These are phyloP conservation scores for Alternaria triticina DNA, from an alignment of 2,329 filamentous ascomycete species.

Conservation along the genomic window DNA sequence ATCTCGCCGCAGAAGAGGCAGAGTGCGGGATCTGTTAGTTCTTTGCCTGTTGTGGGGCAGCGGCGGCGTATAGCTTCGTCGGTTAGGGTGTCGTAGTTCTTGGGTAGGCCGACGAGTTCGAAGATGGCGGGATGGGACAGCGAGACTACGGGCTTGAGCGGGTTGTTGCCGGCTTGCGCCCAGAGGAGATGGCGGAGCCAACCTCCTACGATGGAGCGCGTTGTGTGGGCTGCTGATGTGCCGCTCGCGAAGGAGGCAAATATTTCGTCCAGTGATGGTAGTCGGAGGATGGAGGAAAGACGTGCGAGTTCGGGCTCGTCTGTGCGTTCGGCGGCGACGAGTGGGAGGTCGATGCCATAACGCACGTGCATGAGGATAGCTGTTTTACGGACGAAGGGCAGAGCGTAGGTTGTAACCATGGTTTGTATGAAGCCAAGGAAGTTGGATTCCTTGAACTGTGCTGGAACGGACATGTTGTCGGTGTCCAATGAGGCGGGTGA, in stretches of 20 bases:
- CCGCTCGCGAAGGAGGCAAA: constrained; percentile 63
- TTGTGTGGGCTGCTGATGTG: constrained; percentile 38
- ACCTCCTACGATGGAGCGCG: constrained; percentile 62
- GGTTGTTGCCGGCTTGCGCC: constrained; percentile 48
- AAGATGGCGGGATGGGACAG: constrained; percentile 88
- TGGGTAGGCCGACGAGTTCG: constrained; percentile 89
- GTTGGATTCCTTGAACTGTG: constrained; percentile 34
- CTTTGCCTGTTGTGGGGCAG: constrained; percentile 90
- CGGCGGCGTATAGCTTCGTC: constrained; percentile 84
- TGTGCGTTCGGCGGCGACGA: constrained; percentile 59
- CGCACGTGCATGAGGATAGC: constrained; percentile 84
- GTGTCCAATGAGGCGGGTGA: constrained; percentile 32
- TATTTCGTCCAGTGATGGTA: constrained; percentile 82
- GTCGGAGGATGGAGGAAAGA: constrained; percentile 73
- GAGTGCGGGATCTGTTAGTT: constrained; percentile 86
- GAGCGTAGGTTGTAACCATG: constrained; percentile 77
- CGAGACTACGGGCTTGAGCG: constrained; percentile 52
- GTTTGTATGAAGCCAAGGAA: constrained; percentile 47
- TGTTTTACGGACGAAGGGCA: constrained; percentile 88
- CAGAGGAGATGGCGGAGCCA: constrained; percentile 74
- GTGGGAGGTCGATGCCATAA: constrained; percentile 86
- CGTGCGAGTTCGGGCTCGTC: constrained; percentile 81
- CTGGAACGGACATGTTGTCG: constrained; percentile 31
- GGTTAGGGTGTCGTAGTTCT: constrained; percentile 89
- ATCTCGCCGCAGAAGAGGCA: constrained; percentile 97